Base-by-base conservation (phyloP, 2,329 filamentous ascomycete species). In the Apiospora kogelbergensis region DNA sequence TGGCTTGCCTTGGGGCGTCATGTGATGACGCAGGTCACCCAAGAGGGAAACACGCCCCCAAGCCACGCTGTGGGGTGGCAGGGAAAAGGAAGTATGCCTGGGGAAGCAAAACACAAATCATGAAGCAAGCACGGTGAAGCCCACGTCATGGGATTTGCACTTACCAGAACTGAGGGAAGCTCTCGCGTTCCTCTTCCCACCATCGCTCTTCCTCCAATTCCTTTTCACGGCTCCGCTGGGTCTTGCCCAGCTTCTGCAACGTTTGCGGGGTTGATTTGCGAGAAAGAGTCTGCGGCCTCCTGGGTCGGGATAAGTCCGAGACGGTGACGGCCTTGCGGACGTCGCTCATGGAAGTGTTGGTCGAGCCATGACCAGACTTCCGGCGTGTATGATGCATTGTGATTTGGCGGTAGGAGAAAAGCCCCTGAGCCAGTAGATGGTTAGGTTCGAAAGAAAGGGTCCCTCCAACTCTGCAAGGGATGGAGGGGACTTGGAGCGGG, bases 111-210 rank as follows among this genome's bases (percentile, higher is more conserved):
- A 64, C 53, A 60, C 53, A 60, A 60, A 37, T 42, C 40, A 65
- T 24, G 15, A 30, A 65, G 63, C 63, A 26, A 45, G 37, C 40
- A 10, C n/a, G 63, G 63, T 45, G 63, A 13, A 44, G 63, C 33
- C 45, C 24, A 48, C 53, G 66, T 69, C 30, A 60, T 69, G 68
- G 67, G 67, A 72, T 53, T 57, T 53, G 71, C 69, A 85, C 87
- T 69, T 84, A 91, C 89, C 89, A 91, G 75, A 84, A 90, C 76
- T 90, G 88, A 26, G 88, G 88, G 71, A 91, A 90, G 78, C 85
- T 89, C 75, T 90, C 88, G 68, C 87, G 82, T 74, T 89, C 88
- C 68, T 89, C 85, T 67, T 87, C 84, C 77, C 82, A 87, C 76
- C 82, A 83, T 65, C 78, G 79, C 70, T 83, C 81, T 44, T 86